These are phyloP conservation scores for Apiotrichum sp. DNA, from an alignment of 1,284 basidiomycete genomes.

Conservation along the genomic window DNA sequence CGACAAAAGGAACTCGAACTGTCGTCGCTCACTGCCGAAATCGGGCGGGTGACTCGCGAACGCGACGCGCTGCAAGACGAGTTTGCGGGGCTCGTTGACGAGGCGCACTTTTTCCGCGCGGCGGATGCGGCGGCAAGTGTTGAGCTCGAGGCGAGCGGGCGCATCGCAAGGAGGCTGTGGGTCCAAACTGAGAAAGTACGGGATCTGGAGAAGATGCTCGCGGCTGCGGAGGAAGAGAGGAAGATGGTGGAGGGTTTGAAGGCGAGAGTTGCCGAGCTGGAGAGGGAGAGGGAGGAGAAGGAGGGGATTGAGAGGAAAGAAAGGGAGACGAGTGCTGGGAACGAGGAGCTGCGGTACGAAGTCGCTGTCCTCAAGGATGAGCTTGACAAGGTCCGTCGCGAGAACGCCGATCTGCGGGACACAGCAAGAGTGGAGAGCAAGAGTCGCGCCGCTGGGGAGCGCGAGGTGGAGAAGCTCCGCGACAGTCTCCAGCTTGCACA, in stretches of 20 bases:
- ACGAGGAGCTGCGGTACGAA: not conserved
- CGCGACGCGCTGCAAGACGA: slow-evolving; percentile 20
- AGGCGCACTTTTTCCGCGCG: slow-evolving; percentile 8
- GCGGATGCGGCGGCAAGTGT: not conserved
- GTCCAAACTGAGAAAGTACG: slow-evolving; percentile 18
- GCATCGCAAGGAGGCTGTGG: slow-evolving; percentile 23
- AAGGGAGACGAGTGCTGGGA: not conserved
- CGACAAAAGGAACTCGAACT: not conserved
- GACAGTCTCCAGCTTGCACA: slow-evolving; percentile 1
- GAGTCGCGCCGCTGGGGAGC: not conserved
- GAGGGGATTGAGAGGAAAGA: too few species aligned
- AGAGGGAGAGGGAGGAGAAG: not conserved
- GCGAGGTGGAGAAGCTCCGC: not conserved
- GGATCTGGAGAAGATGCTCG: slow-evolving; percentile 10
- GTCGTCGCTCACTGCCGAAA: slow-evolving; percentile 1
- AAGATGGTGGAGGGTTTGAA: slow-evolving; percentile 11
- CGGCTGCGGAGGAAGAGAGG: slow-evolving; percentile 5
- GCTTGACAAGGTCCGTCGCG: slow-evolving; percentile 6
- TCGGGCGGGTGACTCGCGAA: slow-evolving; percentile 7
- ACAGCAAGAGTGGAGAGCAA: not conserved
- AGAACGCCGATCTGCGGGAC: slow-evolving; percentile 2
- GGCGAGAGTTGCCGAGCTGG: not conserved
- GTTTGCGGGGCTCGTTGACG: slow-evolving; percentile 8
- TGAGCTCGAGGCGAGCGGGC: slow-evolving; percentile 22
- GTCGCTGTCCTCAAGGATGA: slow-evolving; percentile 21